Conservation (phyloP, 495 filamentous ascomycete genomes). For the Aspergillus kassunensis region DNA sequence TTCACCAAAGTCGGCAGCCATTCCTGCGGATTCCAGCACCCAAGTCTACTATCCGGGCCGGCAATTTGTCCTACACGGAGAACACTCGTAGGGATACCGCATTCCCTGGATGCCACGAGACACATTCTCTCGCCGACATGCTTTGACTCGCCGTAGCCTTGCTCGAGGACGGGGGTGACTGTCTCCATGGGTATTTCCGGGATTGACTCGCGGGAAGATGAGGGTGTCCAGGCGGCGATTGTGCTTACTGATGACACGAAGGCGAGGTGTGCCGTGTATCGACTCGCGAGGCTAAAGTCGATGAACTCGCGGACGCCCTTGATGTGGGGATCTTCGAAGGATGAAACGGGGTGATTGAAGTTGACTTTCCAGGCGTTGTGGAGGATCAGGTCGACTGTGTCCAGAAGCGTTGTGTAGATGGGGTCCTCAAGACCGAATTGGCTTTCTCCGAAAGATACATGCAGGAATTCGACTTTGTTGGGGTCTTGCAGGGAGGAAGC, state of each 20-base stretch:
- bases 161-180: conserved; percentile 13
- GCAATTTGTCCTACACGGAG: conserved; percentile 55
- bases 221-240: conserved; percentile 1
- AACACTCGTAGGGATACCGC: conserved; percentile 36
- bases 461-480: conserved; percentile 17
- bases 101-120: conserved; percentile 37
- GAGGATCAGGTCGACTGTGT: conserved; percentile 28
- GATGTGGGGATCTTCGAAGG: conserved; percentile 40
- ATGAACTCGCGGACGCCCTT: conserved; percentile 47
- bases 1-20: conserved; percentile 30
- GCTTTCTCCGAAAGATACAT: conserved; percentile 13
- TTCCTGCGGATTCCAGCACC: conserved; percentile 33
- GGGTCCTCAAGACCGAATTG: conserved; percentile 17
- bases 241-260: conserved; percentile 15
- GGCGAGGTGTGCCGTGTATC: background rate
- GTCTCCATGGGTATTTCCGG: conserved; percentile 1
- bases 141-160: conserved; percentile 54
- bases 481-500: background rate
- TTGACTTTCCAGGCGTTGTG: conserved; percentile 47
- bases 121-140: conserved; percentile 41
- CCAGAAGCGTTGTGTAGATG: conserved; percentile 12
- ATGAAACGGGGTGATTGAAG: conserved; percentile 37
- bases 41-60: conserved; percentile 30
- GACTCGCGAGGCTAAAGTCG: conserved; percentile 31
- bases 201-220: background rate